Evolutionary conservation across 2,329 filamentous ascomycete genomes (phyloP).

Genomic region (Ophioceras dolichostomum): DNA sequence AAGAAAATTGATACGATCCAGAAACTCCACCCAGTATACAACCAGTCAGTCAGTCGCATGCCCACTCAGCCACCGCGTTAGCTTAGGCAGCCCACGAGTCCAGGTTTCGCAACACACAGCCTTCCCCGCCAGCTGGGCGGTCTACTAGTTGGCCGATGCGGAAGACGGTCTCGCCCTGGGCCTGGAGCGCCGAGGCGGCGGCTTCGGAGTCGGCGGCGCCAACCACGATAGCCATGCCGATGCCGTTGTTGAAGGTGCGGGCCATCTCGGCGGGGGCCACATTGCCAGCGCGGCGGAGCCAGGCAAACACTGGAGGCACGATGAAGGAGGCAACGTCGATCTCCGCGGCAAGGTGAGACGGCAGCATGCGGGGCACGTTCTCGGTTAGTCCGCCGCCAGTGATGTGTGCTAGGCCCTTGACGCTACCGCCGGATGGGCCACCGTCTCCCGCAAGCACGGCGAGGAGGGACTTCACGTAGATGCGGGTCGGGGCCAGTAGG

Average conservation of each 20-base stretch:
- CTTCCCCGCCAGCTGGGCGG: constrained; percentile 36
- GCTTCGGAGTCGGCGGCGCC: constrained; percentile 53
- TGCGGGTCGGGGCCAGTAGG: constrained; percentile 79
- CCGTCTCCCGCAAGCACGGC: constrained; percentile 20
- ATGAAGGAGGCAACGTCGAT: constrained; percentile 69
- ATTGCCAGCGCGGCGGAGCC: constrained; percentile 66
- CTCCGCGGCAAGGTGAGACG: constrained; percentile 62
- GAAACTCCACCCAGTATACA: no score
- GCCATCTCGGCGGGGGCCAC: constrained; percentile 72
- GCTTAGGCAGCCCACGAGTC: constrained; percentile 21
- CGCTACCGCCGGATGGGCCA: constrained; percentile 45
- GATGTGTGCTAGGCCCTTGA: constrained; percentile 95
- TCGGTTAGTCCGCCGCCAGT: constrained; percentile 88
- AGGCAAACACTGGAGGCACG: constrained; percentile 69
- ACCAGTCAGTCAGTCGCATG: no score
- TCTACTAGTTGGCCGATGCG: constrained; percentile 60
- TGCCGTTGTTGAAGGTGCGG: constrained; percentile 84
- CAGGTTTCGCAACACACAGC: constrained; percentile 51
- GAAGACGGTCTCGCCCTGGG: constrained; percentile 64
- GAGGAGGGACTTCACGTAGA: constrained; percentile 80
- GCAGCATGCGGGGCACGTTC: constrained; percentile 91
- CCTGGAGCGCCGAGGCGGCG: constrained; percentile 47
- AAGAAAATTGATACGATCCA: no score
- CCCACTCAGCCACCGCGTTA: no score
- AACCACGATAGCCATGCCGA: constrained; percentile 89